phyloP scores from a whole-genome alignment of 495 filamentous ascomycete species.

The Hypomontagnella submonticulosa region DNA sequence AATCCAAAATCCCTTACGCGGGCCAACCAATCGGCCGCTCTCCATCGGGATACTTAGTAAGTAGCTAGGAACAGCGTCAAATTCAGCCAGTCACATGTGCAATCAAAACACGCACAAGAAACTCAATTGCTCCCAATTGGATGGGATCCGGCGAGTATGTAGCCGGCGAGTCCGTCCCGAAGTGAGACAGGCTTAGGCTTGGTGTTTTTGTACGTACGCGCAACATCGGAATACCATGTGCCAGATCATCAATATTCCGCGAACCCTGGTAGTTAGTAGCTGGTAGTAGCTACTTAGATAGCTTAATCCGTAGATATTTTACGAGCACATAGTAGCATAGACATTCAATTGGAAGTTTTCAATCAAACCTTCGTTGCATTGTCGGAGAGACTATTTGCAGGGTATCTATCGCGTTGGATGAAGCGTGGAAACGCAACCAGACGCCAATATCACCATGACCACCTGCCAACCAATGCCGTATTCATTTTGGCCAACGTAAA shows the following conservation, averaged over 20 bases:
- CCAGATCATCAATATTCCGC: background rate
- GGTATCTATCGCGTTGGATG: slow-evolving; percentile 44
- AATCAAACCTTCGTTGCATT: slow-evolving; percentile 21
- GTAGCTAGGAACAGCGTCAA: background rate
- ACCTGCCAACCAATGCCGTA: slow-evolving; percentile 36
- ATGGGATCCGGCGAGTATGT: slow-evolving; percentile 2
- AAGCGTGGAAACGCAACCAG: slow-evolving; percentile 47
- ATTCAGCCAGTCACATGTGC: slow-evolving; percentile 7
- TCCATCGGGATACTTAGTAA: slow-evolving; percentile 11
- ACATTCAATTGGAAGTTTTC: background rate
- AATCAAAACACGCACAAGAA: background rate
- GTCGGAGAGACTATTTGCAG: slow-evolving; percentile 38
- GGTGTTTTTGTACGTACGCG: too few relatives aligned
- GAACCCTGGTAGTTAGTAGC: background rate
- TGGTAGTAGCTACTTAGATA: background rate
- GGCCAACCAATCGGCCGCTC: slow-evolving; percentile 29
- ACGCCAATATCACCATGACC: slow-evolving; percentile 48
- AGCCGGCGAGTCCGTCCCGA: background rate
- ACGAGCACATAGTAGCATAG: background rate
- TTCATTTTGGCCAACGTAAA: slow-evolving; percentile 23
- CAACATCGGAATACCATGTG: background rate
- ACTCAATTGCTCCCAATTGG: background rate
- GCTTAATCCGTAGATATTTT: background rate
- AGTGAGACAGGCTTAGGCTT: background rate
- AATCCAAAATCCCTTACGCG: background rate